Conservation (phyloP, 305 asterid genomes). For the Fraxinus angustifolia region DNA sequence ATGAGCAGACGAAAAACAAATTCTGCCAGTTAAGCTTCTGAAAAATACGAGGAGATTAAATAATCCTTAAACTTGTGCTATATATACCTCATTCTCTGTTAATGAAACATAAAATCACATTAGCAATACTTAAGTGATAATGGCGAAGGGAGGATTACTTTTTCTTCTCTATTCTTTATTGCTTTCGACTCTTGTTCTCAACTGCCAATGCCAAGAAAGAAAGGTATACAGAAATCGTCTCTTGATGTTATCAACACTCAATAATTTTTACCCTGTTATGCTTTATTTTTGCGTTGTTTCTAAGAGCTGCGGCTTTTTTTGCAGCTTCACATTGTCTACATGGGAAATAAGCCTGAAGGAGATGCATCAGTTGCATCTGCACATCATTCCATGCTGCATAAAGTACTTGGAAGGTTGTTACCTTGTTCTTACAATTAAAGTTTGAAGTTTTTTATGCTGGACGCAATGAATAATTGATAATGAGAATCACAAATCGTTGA, state of each 20-base stretch:
- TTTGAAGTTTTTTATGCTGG: neutral
- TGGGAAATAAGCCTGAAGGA: conserved; percentile 43
- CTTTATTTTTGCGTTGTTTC: neutral
- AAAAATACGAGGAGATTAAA: neutral
- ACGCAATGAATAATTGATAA: neutral
- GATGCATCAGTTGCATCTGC: conserved; percentile 21
- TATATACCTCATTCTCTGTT: neutral
- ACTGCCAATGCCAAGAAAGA: conserved; percentile 5
- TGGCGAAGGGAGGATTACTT: neutral
- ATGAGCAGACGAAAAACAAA: neutral
- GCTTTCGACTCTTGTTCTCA: neutral
- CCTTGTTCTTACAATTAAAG: neutral
- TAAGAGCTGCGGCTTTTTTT: neutral
- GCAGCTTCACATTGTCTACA: conserved; percentile 49
- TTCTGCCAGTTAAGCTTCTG: neutral
- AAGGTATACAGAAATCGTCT: neutral
- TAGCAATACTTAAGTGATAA: neutral
- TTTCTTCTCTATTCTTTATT: neutral
- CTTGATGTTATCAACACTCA: neutral
- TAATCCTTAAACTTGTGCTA: neutral
- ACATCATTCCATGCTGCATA: conserved; percentile 44
- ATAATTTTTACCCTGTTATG: neutral
- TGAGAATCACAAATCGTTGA: neutral
- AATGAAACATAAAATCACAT: neutral
- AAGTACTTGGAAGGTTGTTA: conserved; percentile 48